Evolutionary conservation across 1,284 basidiomycete species (phyloP), one percentile per base, ranked within the genome.

Genomic region (Malassezia brasiliensis): DNA sequence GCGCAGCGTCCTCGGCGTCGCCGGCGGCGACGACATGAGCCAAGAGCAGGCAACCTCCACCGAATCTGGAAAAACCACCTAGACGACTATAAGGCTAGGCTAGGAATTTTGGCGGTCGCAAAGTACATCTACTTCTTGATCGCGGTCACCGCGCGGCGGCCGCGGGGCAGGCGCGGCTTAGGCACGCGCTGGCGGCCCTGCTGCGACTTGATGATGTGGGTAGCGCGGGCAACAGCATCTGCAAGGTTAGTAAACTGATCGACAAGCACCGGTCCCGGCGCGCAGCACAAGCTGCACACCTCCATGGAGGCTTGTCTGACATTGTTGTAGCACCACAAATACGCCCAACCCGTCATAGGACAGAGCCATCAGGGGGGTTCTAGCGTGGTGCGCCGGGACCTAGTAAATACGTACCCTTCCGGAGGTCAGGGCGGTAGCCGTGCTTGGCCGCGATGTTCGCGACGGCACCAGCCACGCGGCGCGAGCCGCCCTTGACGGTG

Each of bases 331-430:
- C 71, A 74, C 66, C 68, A 53, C 67, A 65, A 59, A 63, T 72
- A 74, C 71, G 65, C 71, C 71, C 71, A 53, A 52, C 62, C 69
- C 68, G 57, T 72, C 71, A 69, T 62, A 47, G 55, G 40, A 34
- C 45, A 50, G 22, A 19, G 38, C 45, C 47, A 56, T 69, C 68
- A 64, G 69, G 71, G 60, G 69, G 71, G 71, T 72, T 74, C 71
- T 74, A 74, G 71, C 68, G 67, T 57, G 48, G 65, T 73, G 71
- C 47, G 47, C 37, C 35, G 40, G 31, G 34, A 38, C 35, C 47
- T 11, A 28, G 20, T 44, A 40, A 47, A 49, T 42, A 69, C 67
- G 66, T 66, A 74, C 72, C 60, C 48, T 66, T 63, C 53, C 63
- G 62, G 42, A 74, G 52, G 60, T 74, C 72, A 39, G 67, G 50